These are phyloP conservation scores for Hebeloma cylindrosporum DNA, from an alignment of 768 basidiomycete species.

Conservation along the genomic window DNA sequence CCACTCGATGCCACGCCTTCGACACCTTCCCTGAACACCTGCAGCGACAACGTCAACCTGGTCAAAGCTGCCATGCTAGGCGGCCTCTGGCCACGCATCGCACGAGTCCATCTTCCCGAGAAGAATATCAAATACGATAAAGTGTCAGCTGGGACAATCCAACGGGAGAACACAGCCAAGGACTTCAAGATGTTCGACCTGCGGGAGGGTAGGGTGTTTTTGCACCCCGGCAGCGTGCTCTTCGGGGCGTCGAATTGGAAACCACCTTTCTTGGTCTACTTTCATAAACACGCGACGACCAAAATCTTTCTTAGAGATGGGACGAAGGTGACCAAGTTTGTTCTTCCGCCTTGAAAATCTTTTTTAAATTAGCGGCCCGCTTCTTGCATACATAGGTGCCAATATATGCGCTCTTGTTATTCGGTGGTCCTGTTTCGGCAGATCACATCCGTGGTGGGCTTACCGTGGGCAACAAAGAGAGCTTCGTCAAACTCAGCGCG, in stretches of 20 bases:
- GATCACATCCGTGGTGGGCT: slow-evolving; percentile 83
- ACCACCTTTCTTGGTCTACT: slow-evolving; percentile 79
- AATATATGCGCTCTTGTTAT: slow-evolving; percentile 80
- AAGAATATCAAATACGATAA: slow-evolving; percentile 82
- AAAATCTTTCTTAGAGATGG: slow-evolving; percentile 87
- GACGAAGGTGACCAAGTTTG: slow-evolving; percentile 62
- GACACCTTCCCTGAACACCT: slow-evolving; percentile 56
- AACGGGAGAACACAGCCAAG: slow-evolving; percentile 79
- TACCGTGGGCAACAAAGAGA: slow-evolving; percentile 54
- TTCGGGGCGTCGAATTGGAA: slow-evolving; percentile 76
- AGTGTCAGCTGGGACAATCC: slow-evolving; percentile 79
- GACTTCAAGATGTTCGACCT: slow-evolving; percentile 85
- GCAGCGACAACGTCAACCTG: slow-evolving; percentile 68
- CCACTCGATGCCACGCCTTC: slow-evolving; percentile 45
- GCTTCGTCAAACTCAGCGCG: slow-evolving; percentile 63
- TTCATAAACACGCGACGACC: slow-evolving; percentile 76
- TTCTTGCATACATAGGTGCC: slow-evolving; percentile 66
- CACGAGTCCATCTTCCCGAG: slow-evolving; percentile 70
- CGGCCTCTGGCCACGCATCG: slow-evolving; percentile 85
- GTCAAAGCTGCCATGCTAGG: slow-evolving; percentile 84
- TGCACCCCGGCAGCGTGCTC: slow-evolving; percentile 81
- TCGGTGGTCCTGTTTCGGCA: slow-evolving; percentile 77
- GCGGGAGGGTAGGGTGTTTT: slow-evolving; percentile 63
- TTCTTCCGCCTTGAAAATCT: background rate
- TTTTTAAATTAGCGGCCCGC: too few species aligned